Evolutionary conservation across 2,329 filamentous ascomycete genomes (phyloP).

Genomic region (Epichloe festucae): DNA sequence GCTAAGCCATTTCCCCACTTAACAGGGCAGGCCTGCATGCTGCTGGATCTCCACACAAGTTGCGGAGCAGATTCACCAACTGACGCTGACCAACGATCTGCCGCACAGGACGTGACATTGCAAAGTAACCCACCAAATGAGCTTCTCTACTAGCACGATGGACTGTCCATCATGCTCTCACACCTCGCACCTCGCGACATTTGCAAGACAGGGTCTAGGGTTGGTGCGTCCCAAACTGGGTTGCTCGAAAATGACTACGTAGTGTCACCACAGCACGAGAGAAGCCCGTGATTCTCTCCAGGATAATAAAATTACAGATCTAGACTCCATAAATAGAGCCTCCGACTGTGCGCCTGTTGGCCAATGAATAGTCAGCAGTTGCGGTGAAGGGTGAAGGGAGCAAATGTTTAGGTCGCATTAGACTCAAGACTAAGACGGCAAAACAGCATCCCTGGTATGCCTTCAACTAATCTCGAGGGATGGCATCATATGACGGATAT

Average conservation of each 20-base stretch:
- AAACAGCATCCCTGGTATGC: background rate
- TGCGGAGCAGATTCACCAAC: background rate
- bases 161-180: background rate
- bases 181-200: background rate
- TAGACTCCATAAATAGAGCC: background rate
- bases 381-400: background rate
- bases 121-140: slow-evolving; percentile 1
- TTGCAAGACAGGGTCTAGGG: background rate
- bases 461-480: background rate
- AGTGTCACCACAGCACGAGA: background rate
- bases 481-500: slow-evolving; percentile 3
- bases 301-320: too few relatives aligned
- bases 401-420: background rate
- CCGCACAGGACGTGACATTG: background rate
- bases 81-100: background rate
- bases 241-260: background rate
- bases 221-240: background rate
- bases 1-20: too few relatives aligned
- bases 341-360: background rate
- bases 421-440: background rate
- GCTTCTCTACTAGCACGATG: background rate
- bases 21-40: background rate
- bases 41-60: background rate
- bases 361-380: background rate
- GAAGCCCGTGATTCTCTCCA: background rate